Evolutionary conservation across 768 basidiomycete genomes (phyloP), one percentile per base, ranked within the genome.

Genomic region (Leccinum barrowsii): DNA sequence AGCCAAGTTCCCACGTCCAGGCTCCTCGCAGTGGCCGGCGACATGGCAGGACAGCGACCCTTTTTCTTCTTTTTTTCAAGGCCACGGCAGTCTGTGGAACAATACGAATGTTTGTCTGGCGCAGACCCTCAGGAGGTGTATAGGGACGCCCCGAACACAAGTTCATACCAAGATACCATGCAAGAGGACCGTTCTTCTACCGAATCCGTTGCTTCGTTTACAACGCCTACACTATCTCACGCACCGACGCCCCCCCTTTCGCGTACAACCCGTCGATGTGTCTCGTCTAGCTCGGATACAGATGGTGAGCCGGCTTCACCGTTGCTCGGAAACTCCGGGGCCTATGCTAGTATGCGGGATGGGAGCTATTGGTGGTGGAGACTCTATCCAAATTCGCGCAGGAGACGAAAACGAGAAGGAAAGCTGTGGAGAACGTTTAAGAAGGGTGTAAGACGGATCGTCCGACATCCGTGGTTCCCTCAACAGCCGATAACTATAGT

Each of bases 401-500:
- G 85, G 51, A 77, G 86, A 44, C 79, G 85, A 61, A 80, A 77
- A 62, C 74, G 83, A 65, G 76, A 79, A 40, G 74, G 78, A 52
- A 74, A 76, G 54, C 65, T 79, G 35, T 66, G 81, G 54, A 79
- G 86, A 61, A 71, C 77, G 15, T 56, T 84, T 56, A 85, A 82
- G 69, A 79, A 84, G 64, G 79, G 79, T 67, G 68, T 82, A 44
- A 77, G 84, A 56, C 76, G 78, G 54, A 63, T 90, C 22, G 71
- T 90, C 28, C 80, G 87, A 59, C 87, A 87, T 72, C 90, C 87
- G 15, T 80, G 89, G 72, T 86, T 90, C 70, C 90, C 90, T 54
- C 83, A 82, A 62, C 89, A 89, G 61, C 91, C 91, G 11, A 78
- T 89, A 63, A 89, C 90, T 58, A 90, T 94, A 56, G 91, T 91